Evolutionary conservation across 2,329 filamentous ascomycete species (phyloP).

Genomic region (Fusarium albidum): DNA sequence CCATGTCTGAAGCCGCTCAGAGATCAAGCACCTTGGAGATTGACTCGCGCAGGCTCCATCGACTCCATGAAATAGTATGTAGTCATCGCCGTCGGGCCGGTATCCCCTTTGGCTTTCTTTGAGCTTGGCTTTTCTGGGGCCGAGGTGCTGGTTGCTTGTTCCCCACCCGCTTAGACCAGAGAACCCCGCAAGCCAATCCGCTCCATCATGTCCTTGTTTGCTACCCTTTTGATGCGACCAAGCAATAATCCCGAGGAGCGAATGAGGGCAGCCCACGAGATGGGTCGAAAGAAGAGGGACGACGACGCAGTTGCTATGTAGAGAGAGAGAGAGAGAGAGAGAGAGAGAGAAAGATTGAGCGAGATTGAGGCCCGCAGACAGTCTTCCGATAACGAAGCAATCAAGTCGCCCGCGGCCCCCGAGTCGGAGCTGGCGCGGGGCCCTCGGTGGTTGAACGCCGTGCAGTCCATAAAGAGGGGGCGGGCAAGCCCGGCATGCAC

Average conservation of each 20-base stretch:
- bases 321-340: no score
- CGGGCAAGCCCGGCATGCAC: background rate
- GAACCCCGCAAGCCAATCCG: slow-evolving; percentile 34
- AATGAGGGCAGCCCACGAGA: background rate
- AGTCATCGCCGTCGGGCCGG: slow-evolving; percentile 12
- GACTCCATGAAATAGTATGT: slow-evolving; percentile 18
- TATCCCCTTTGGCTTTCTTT: slow-evolving; percentile 7
- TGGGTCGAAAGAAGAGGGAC: slow-evolving; percentile 4
- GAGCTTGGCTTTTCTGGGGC: slow-evolving; percentile 22
- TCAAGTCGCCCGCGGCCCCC: slow-evolving; percentile 4
- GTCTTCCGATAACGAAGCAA: background rate
- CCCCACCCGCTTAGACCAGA: slow-evolving; percentile 25
- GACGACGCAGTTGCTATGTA: no score
- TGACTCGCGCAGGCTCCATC: slow-evolving; percentile 28
- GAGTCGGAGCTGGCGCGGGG: slow-evolving; percentile 15
- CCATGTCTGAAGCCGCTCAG: no score
- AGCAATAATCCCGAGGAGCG: slow-evolving; percentile 3
- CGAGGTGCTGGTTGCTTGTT: slow-evolving; percentile 8
- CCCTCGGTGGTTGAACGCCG: slow-evolving; percentile 14
- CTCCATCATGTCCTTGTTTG: slow-evolving; percentile 8
- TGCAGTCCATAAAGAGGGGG: slow-evolving; percentile 13
- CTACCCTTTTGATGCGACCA: slow-evolving; percentile 5
- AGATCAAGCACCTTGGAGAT: background rate
- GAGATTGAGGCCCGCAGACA: background rate
- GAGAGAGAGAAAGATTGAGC: slow-evolving; percentile 5